Evolutionary conservation across 257 asterid genomes (phyloP).

Genomic region (Ophiorrhiza pumila): DNA sequence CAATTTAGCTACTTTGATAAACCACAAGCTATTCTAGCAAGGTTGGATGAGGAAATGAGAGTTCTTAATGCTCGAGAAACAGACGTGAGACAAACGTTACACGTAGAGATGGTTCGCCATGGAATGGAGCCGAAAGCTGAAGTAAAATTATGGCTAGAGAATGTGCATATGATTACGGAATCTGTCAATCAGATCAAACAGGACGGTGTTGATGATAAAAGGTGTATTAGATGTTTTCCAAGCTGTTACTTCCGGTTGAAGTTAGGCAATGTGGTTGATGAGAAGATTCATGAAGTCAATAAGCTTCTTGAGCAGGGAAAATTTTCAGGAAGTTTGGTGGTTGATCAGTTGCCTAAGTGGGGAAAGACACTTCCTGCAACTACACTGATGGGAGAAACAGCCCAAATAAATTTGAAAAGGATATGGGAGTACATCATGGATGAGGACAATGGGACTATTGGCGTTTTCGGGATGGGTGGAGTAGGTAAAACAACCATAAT

Average conservation of each 20-base stretch:
- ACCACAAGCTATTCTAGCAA: constrained; percentile 14
- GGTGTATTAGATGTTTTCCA: constrained; percentile 25
- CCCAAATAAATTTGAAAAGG: constrained; percentile 15
- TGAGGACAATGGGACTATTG: constrained; percentile 14
- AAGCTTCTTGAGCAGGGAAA: constrained; percentile 19
- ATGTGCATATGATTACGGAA: constrained; percentile 18
- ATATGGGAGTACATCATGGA: constrained; percentile 23
- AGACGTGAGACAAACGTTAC: constrained; percentile 15
- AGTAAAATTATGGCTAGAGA: constrained; percentile 28
- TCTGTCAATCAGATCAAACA: background rate
- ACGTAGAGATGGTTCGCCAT: background rate
- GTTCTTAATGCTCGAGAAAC: constrained; percentile 26
- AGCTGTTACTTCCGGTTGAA: constrained; percentile 18
- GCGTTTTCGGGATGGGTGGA: constrained; percentile 24
- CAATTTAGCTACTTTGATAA: constrained; percentile 18
- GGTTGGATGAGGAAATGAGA: constrained; percentile 18
- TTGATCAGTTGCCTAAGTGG: constrained; percentile 17
- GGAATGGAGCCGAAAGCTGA: constrained; percentile 30
- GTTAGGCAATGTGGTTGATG: constrained; percentile 19
- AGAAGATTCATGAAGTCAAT: constrained; percentile 20
- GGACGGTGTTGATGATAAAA: background rate
- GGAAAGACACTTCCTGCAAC: constrained; percentile 24
- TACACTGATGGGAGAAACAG: constrained; percentile 24
- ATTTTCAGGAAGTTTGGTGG: constrained; percentile 14
- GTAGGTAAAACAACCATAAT: constrained; percentile 32